Conservation (phyloP, 1,284 basidiomycete genomes). For the Pascua guehoae region DNA sequence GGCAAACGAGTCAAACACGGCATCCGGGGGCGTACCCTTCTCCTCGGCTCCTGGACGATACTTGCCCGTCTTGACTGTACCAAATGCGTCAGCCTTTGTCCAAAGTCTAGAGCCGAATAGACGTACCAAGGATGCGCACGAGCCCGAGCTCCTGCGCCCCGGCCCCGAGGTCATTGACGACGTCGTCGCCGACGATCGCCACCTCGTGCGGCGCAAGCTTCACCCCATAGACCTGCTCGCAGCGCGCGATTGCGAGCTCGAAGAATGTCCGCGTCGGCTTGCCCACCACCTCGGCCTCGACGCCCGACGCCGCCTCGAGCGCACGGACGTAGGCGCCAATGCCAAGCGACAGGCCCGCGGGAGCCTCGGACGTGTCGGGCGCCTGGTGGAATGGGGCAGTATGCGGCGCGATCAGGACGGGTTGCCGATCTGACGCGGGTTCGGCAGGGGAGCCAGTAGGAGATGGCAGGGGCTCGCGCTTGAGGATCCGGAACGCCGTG, state of each 20-base stretch:
- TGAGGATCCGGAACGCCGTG: slow-evolving; percentile 63
- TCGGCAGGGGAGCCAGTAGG: slow-evolving; percentile 37
- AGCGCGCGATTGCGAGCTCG: slow-evolving; percentile 56
- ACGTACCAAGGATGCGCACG: slow-evolving; percentile 61
- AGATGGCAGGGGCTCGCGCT: slow-evolving; percentile 32
- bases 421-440: slow-evolving; percentile 5
- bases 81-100: neutral
- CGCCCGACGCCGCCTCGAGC: slow-evolving; percentile 58
- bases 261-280: slow-evolving; percentile 64
- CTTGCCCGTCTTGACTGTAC: slow-evolving; percentile 38
- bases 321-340: slow-evolving; percentile 66
- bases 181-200: slow-evolving; percentile 65
- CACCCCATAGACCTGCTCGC: slow-evolving; percentile 32
- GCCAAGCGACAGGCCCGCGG: slow-evolving; percentile 60
- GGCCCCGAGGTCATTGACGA: slow-evolving; percentile 61
- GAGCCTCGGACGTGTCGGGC: slow-evolving; percentile 52
- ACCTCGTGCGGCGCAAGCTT: slow-evolving; percentile 39
- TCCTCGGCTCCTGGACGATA: slow-evolving; percentile 32
- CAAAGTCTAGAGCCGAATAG: neutral
- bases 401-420: slow-evolving; percentile 52
- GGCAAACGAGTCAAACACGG: slow-evolving; percentile 57
- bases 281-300: slow-evolving; percentile 59
- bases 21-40: slow-evolving; percentile 52
- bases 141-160: slow-evolving; percentile 62
- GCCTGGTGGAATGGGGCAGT: slow-evolving; percentile 58